Evolutionary conservation across 2,329 filamentous ascomycete genomes (phyloP), one percentile per base, ranked within the genome.

Genomic region (Aplosporella prunicola): DNA sequence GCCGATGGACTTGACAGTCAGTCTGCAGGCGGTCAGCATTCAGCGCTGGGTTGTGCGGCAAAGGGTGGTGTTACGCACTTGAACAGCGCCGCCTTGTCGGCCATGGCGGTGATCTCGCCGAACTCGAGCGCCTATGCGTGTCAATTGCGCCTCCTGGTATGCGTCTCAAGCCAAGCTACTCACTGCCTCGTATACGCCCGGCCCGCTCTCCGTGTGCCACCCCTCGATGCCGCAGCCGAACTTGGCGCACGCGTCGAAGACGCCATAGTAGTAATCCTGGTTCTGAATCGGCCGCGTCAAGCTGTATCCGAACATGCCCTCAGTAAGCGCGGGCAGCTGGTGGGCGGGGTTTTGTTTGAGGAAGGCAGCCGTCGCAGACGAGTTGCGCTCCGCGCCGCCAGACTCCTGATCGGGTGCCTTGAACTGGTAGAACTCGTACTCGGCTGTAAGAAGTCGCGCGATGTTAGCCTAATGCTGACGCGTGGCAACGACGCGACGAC

Each of bases 351-450:
- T 86, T 5, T 80, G 66, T 51, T 75, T 71, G 24, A 93, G 73
- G 58, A 83, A 93, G 6, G 71, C 64, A 16, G 85, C 82, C 1
- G 85, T 82, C 0, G 82, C 78, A 20, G 79, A 76, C 7, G 72
- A 72, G 45, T 77, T 78, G 41, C 69, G 66, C 54, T 78, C 69
- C 14, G 67, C 55, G 20, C 66, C 60, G 14, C 66, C 60, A 13
- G 64, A 46, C 36, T 56, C 52, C 16, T 43, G 51, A 34, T 60
- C 44, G 8, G 87, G 87, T 4, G 76, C 75, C 51, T 78, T 74
- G 63, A 93, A 95, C 53, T 91, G 85, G 67, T 81, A 94, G 71
- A 95, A 95, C 52, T 95, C 88, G 65, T 91, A 94, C 58, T 94
- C 88, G 52, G 84, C 87, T 93, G 52, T 24, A 14, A n/a, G 11